Base-by-base conservation (phyloP, 495 filamentous ascomycete genomes). In the Daldinia vernicosa region DNA sequence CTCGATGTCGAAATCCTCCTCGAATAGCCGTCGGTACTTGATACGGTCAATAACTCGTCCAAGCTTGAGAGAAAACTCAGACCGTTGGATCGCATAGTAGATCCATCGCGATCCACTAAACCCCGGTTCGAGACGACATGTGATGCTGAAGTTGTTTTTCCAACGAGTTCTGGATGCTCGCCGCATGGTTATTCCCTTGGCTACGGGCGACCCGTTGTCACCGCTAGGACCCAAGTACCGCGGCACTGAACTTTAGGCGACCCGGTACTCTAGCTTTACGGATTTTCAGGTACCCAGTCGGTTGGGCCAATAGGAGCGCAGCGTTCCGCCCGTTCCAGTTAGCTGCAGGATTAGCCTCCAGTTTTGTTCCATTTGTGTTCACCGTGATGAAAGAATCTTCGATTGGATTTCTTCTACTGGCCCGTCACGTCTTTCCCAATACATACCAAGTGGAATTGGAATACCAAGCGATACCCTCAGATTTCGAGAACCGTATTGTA, bases 261-360 rank as follows among this genome's bases (percentile, higher is more conserved):
- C 8, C 35, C 37, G 70, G 53, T 73, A 73, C 70, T 28, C 66
- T 51, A 33, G 51, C 26, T 54, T 60, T 54, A 47, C 59, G 26
- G 75, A 77, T 77, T 74, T 77, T 77, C 75, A 77, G 75, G 75
- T 77, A 77, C 75, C 74, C 70, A 64, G 50, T 53, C 45, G 47
- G 39, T 61, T 72, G 70, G 63, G 65, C 75, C 75, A 77, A 77
- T 77, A 15, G 37, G 43, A 69, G 19, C 53, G 43, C 33, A 62
- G 70, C 68, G 65, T 60, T 55, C 60, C 63, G 54, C 75, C 73
- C 65, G 51, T 75, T 75, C 52, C 28, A 70, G 73, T 66, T 77
- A 77, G 75, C 65, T 75, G 73, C 73, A 63, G 54, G 30, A 15
- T 69, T 70, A 71, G 73, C 67, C 67, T 74, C 67, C 60, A 43